Evolutionary conservation across 495 filamentous ascomycete species (phyloP).

Genomic region (Daldinia grandis): DNA sequence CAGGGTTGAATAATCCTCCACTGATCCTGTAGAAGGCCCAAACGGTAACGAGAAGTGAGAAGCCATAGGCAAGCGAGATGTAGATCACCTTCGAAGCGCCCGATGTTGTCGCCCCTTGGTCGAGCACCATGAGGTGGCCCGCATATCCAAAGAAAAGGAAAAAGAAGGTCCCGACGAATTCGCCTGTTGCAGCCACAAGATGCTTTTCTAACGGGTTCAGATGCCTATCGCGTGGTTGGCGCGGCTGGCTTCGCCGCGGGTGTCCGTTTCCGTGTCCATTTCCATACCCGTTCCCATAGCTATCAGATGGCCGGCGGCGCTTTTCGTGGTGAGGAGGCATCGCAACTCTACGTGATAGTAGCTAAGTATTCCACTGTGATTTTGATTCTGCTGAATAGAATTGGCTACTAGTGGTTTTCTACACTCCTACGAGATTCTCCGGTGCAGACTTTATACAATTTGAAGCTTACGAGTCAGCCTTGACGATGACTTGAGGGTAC

Average conservation of each 20-base stretch:
- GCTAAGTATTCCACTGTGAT: not conserved
- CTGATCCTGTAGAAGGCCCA: slow-evolving; percentile 74
- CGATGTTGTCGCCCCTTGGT: slow-evolving; percentile 38
- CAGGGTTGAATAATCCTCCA: slow-evolving; percentile 73
- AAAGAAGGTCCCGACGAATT: slow-evolving; percentile 60
- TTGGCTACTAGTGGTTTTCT: not conserved
- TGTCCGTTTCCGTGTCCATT: not conserved
- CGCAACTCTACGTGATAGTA: not conserved
- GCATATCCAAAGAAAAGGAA: slow-evolving; percentile 63
- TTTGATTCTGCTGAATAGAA: not conserved
- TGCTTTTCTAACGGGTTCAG: slow-evolving; percentile 36
- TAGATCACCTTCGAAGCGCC: slow-evolving; percentile 36
- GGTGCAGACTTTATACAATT: not conserved
- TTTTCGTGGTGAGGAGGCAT: slow-evolving; percentile 18
- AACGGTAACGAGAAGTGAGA: slow-evolving; percentile 70
- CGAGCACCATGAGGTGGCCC: slow-evolving; percentile 46
- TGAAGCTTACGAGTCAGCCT: not conserved
- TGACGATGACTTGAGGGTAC: slow-evolving; percentile 6
- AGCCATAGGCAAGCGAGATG: slow-evolving; percentile 57
- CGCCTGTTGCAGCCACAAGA: slow-evolving; percentile 51
- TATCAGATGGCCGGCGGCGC: not conserved
- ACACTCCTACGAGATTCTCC: not conserved
- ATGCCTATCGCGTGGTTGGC: not conserved
- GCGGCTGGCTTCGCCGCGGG: not conserved
- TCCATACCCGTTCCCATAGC: not conserved